Conservation (phyloP, 805 yeast species). For the Kodamaea nitidulidarum region DNA sequence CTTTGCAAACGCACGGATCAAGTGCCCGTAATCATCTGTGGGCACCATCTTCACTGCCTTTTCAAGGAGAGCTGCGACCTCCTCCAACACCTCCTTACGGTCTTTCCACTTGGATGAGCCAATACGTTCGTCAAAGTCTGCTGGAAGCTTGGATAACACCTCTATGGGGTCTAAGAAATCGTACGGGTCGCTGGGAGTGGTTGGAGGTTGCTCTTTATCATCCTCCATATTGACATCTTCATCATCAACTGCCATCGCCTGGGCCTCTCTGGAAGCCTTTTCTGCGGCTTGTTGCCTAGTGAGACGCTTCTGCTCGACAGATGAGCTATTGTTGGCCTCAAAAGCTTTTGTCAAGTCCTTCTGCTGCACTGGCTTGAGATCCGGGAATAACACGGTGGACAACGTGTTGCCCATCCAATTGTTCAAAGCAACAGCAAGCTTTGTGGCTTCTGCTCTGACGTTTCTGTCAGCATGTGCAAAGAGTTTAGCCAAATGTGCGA, state of each 20-base stretch:
- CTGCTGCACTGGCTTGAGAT: slow-evolving; percentile 87
- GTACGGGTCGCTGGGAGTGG: slow-evolving; percentile 50
- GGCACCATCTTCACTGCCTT: slow-evolving; percentile 54
- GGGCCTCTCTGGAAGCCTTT: slow-evolving; percentile 11
- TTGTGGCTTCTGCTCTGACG: slow-evolving; percentile 76
- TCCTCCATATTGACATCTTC: slow-evolving; percentile 29
- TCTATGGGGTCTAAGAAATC: slow-evolving; percentile 69
- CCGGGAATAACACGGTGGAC: slow-evolving; percentile 56
- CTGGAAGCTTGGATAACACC: slow-evolving; percentile 62
- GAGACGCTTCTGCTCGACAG: slow-evolving; percentile 51
- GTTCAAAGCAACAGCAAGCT: slow-evolving; percentile 63
- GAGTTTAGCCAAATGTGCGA: slow-evolving; percentile 59
- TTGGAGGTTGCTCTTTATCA: slow-evolving; percentile 12
- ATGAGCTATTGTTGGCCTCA: slow-evolving; percentile 40
- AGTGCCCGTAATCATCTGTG: slow-evolving; percentile 59
- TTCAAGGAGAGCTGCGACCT: slow-evolving; percentile 42
- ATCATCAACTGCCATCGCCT: slow-evolving; percentile 11
- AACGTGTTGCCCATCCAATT: slow-evolving; percentile 69
- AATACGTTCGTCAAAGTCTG: slow-evolving; percentile 50
- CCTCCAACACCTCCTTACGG: slow-evolving; percentile 79
- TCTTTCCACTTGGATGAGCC: slow-evolving; percentile 83
- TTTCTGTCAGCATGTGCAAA: slow-evolving; percentile 83
- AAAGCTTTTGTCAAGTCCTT: slow-evolving; percentile 73
- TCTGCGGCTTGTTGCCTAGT: slow-evolving; percentile 49
- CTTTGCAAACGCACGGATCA: slow-evolving; percentile 63